These are phyloP conservation scores for Tarenaya hassleriana DNA, from an alignment of 345 rosid species.

Conservation along the genomic window DNA sequence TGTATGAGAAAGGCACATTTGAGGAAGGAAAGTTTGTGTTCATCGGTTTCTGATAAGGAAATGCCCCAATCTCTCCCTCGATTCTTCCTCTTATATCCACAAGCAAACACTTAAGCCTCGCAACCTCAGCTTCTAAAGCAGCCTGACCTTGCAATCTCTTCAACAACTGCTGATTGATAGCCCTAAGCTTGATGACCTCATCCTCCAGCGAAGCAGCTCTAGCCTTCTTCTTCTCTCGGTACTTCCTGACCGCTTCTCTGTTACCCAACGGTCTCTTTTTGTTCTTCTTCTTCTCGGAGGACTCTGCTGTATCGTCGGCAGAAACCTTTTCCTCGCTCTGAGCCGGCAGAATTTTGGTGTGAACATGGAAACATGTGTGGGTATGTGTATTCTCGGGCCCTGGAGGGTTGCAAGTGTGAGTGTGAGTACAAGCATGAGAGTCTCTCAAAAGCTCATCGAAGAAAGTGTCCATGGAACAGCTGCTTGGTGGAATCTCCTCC, in stretches of 20 bases:
- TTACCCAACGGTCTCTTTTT: conserved; percentile 81
- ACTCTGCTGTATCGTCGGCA: conserved; percentile 76
- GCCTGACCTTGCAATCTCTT: conserved; percentile 89
- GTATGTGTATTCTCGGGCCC: conserved; percentile 89
- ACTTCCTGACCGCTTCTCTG: conserved; percentile 88
- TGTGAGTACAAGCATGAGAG: conserved; percentile 77
- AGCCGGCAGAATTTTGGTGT: conserved; percentile 67
- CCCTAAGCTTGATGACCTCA: conserved; percentile 62
- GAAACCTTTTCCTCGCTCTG: conserved; percentile 54
- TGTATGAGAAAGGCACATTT: conserved; percentile 39
- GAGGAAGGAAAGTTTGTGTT: conserved; percentile 35
- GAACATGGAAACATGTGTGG: conserved; percentile 88
- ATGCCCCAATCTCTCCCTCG: conserved; percentile 93
- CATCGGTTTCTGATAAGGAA: conserved; percentile 78
- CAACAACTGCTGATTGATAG: conserved; percentile 74
- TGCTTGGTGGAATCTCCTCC: conserved; percentile 58
- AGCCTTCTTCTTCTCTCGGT: conserved; percentile 96
- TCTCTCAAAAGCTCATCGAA: conserved; percentile 63
- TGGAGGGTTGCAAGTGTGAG: conserved; percentile 90
- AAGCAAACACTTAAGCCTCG: conserved; percentile 93
- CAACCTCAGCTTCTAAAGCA: conserved; percentile 76
- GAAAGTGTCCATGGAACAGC: conserved; percentile 71
- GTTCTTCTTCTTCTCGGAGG: conserved; percentile 45
- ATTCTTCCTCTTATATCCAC: conserved; percentile 94
- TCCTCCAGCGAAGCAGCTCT: conserved; percentile 91